Conservation (phyloP, 345 rosid species). For the Linum usitatissimum region DNA sequence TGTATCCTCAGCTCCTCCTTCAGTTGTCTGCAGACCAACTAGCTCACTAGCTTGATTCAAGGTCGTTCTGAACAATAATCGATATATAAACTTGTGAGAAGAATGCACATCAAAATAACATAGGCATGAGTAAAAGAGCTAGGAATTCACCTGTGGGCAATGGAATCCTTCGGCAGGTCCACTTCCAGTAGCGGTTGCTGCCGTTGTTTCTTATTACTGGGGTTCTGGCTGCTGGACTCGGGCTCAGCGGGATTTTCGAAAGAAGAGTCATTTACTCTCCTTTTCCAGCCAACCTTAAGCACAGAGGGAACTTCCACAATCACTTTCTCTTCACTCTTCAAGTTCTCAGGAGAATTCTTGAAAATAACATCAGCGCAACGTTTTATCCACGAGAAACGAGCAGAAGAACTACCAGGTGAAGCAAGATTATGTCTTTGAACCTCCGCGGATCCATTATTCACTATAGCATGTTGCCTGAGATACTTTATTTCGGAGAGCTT, state of each 20-base stretch:
- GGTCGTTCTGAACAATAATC: constrained; percentile 22
- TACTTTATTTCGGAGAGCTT: constrained; percentile 39
- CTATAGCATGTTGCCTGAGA: constrained; percentile 30
- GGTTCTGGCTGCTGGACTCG: constrained; percentile 13
- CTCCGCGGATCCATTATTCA: constrained; percentile 34
- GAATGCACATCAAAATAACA: not conserved
- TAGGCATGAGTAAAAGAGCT: constrained; percentile 5
- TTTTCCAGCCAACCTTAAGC: constrained; percentile 44
- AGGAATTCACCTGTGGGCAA: constrained; percentile 26
- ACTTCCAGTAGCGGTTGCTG: constrained; percentile 25
- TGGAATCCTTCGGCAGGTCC: constrained; percentile 27
- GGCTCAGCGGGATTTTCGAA: constrained; percentile 20
- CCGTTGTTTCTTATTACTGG: constrained; percentile 45
- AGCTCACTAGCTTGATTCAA: constrained; percentile 24
- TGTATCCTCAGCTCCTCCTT: constrained; percentile 24
- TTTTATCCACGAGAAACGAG: constrained; percentile 73
- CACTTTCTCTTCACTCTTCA: constrained; percentile 26
- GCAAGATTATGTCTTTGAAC: constrained; percentile 21
- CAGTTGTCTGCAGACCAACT: constrained; percentile 32
- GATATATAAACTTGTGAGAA: not conserved
- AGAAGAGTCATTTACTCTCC: constrained; percentile 30
- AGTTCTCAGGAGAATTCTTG: constrained; percentile 44
- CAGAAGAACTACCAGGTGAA: constrained; percentile 32
- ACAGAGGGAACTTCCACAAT: constrained; percentile 36
- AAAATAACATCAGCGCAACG: constrained; percentile 54